Base-by-base conservation (phyloP, 2,329 filamentous ascomycete species). In the Fusarium palustre region DNA sequence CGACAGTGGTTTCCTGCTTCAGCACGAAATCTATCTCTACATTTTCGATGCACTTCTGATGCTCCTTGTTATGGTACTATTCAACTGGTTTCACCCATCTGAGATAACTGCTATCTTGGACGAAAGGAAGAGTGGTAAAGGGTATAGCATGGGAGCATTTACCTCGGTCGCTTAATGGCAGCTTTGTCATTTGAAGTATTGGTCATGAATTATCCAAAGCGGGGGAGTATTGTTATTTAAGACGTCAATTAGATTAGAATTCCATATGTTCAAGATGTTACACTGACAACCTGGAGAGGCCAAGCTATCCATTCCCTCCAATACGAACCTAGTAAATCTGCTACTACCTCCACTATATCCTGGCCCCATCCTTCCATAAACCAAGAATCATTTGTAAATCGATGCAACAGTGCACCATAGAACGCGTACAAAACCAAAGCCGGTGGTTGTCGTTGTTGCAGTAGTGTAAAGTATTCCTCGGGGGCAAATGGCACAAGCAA, bases 31-130 rank as follows among this genome's bases (percentile, higher is more conserved):
- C 1, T 76, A 72, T 7, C 47, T 80, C 5, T 81, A 80, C 15
- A 28, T 79, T 7, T 79, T 81, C 22, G 79, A 81, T 49, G 76
- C 78, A 0, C 11, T 72, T 1, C 64, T 78, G 13, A 81, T 81
- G 78, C 22, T 75, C 2, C 20, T 68, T 11, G 71, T 73, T 76
- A 87, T 82, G 33, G 79, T 85, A 0, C 79, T 85, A n/a, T 78
- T 82, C 10, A 80, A 81, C 74, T 82, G 76, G 18, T 78, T 50
- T 50, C 73, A 74, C 81, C 80, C 52, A 1, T 57, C 66, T 7
- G 68, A 70, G 12, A 64, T 70, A 0, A 62, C 34, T 0, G n/a
- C 5, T 1, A 62, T 62, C 20, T 5, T 62, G 11, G 18, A 46
- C 0, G 47, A 43, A 0, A 45, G 25, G 7, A 25, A 28, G 0